Evolutionary conservation across 306 rosid species (phyloP), one percentile per base, ranked within the genome.

Genomic region (Sindora glabra): DNA sequence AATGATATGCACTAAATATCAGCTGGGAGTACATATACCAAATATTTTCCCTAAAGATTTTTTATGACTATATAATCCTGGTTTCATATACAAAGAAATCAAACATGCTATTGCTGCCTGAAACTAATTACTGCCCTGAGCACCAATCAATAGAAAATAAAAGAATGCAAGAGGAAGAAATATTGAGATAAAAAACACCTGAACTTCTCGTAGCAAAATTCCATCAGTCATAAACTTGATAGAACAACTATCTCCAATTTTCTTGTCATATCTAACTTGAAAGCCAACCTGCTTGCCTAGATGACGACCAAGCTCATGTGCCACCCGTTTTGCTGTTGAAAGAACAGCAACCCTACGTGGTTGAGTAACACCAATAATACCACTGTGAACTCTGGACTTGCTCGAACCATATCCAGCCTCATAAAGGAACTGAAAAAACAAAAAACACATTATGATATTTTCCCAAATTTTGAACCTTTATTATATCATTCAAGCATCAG

Each of bases 211-310:
- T 42, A 87, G 91, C 64, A 91, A 85, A 73, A 91, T 91, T 68
- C 96, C 96, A 79, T 91, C 97, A 5, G 96, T 91, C 97, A 91
- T 87, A 66, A 91, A 87, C 80, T 91, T 87, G 81, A 91, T 81
- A 27, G 97, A 87, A 69, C 96, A 68, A 67, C 56, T 74, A 34
- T 83, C 84, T 45, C 97, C 95, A 53, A 91, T 79, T 67, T 52
- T 85, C 75, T 87, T 91, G 83, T 87, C 95, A 68, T 87, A 85
- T 72, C 97, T 81, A 50, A 91, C 97, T 81, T 91, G 96, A 81
- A 83, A 91, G 53, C 96, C 96, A 24, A 91, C 91, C 79, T 77
- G 86, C 76, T 79, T 81, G 39, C 97, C 97, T 1, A 91, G 73
- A 51, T 46, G 80, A 46, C 85, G 65, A 64, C 87, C 95, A 76